Evolutionary conservation across 2,329 filamentous ascomycete species (phyloP).

Genomic region (Achaetomium macrosporum): DNA sequence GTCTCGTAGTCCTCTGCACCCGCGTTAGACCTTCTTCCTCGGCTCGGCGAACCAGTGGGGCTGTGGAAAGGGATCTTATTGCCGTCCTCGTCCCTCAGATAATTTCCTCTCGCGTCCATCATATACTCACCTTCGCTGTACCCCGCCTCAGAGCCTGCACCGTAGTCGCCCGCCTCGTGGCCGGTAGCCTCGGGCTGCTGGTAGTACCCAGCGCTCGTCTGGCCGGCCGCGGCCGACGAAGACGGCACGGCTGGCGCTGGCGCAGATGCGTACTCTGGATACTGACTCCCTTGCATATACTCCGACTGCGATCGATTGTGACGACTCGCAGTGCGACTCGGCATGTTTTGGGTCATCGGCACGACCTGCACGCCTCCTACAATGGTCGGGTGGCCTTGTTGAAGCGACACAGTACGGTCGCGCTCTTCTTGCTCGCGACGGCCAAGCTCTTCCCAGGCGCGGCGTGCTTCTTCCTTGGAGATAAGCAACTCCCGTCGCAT

Average conservation of each 20-base stretch:
- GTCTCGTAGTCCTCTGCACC: conserved; percentile 54
- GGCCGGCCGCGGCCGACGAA: conserved; percentile 35
- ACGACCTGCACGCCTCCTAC: conserved; percentile 94
- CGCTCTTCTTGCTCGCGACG: conserved; percentile 89
- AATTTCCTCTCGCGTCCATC: conserved; percentile 55
- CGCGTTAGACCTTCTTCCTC: conserved; percentile 44
- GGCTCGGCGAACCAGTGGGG: conserved; percentile 37
- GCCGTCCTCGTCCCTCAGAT: conserved; percentile 55
- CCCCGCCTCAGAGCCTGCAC: conserved; percentile 51
- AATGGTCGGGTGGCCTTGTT: conserved; percentile 79
- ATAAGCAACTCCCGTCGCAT: conserved; percentile 92
- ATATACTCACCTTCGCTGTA: conserved; percentile 69
- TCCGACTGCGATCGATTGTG: conserved; percentile 34
- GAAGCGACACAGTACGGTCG: conserved; percentile 76
- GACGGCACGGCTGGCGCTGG: conserved; percentile 16
- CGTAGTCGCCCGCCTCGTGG: conserved; percentile 45
- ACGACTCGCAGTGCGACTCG: conserved; percentile 47
- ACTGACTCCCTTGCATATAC: conserved; percentile 27
- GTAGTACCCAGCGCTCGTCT: conserved; percentile 36
- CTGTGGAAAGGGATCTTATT: conserved; percentile 50
- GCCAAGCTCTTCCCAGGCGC: conserved; percentile 96
- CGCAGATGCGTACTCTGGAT: conserved; percentile 26
- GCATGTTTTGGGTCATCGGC: conserved; percentile 73
- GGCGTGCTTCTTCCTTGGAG: conserved; percentile 88
- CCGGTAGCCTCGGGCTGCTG: conserved; percentile 37